Conservation (phyloP, 225 moss, liverwort and hornwort genomes). For the Climacium dendroides region DNA sequence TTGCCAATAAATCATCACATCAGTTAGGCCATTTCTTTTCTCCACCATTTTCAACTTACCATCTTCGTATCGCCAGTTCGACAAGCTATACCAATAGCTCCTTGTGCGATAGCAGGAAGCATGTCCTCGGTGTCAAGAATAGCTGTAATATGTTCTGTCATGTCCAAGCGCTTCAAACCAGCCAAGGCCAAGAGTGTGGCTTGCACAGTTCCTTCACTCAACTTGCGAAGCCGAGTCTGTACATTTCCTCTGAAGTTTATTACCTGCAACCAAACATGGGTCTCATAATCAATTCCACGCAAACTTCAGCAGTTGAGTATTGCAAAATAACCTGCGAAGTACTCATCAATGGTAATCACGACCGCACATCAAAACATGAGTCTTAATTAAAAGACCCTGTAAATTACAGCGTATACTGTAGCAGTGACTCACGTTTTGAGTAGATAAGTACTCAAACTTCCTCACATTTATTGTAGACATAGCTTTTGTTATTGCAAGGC, state of each 20-base stretch:
- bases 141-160: conserved; percentile 76
- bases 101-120: conserved; percentile 93
- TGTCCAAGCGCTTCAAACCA: conserved; percentile 82
- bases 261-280: conserved; percentile 28
- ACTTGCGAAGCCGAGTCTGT: conserved; percentile 82
- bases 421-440: background rate
- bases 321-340: background rate
- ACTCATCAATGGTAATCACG: background rate
- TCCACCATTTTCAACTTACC: conserved; percentile 15
- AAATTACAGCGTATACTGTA: background rate
- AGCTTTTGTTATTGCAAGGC: background rate
- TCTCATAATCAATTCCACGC: background rate
- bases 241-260: conserved; percentile 93
- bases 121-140: conserved; percentile 81
- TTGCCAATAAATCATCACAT: background rate
- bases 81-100: conserved; percentile 95
- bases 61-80: conserved; percentile 67
- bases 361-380: background rate
- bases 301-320: background rate
- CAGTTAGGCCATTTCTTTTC: background rate
- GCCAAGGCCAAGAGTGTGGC: conserved; percentile 88
- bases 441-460: background rate
- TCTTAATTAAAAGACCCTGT: background rate
- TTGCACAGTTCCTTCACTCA: conserved; percentile 69
- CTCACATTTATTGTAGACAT: background rate